These are phyloP conservation scores for Penicillium palitans DNA, from an alignment of 2,329 filamentous ascomycete genomes.

Conservation along the genomic window DNA sequence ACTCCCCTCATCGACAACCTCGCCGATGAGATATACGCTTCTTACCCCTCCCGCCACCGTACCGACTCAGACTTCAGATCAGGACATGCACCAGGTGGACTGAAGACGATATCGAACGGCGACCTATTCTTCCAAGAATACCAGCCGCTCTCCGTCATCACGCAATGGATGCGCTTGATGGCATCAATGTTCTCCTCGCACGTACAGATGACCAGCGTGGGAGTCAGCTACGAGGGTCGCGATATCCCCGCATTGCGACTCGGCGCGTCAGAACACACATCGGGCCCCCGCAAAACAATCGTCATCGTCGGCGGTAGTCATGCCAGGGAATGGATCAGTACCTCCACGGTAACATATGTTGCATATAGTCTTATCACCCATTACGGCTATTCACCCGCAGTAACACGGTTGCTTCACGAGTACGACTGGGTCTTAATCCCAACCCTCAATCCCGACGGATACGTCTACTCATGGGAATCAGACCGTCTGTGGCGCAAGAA, in stretches of 20 bases:
- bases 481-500: constrained; percentile 97
- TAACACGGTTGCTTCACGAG: constrained; percentile 75
- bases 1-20: constrained; percentile 77
- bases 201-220: constrained; percentile 71
- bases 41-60: constrained; percentile 60
- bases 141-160: constrained; percentile 79
- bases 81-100: constrained; percentile 32
- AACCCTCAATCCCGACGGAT: constrained; percentile 88
- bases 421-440: constrained; percentile 90
- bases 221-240: constrained; percentile 83
- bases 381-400: constrained; percentile 69
- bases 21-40: constrained; percentile 71
- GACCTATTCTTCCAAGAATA: constrained; percentile 92
- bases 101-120: constrained; percentile 35
- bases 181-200: constrained; percentile 86
- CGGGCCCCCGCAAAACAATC: constrained; percentile 67
- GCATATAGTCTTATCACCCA: constrained; percentile 84
- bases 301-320: constrained; percentile 84
- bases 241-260: constrained; percentile 81
- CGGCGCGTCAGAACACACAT: constrained; percentile 54
- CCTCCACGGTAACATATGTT: constrained; percentile 84
- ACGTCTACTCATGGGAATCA: constrained; percentile 87
- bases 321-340: constrained; percentile 94
- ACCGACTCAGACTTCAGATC: constrained; percentile 29
- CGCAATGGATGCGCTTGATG: constrained; percentile 89